phyloP scores from a whole-genome alignment of 805 yeast genomes.

The Peterozyma xylosa region DNA sequence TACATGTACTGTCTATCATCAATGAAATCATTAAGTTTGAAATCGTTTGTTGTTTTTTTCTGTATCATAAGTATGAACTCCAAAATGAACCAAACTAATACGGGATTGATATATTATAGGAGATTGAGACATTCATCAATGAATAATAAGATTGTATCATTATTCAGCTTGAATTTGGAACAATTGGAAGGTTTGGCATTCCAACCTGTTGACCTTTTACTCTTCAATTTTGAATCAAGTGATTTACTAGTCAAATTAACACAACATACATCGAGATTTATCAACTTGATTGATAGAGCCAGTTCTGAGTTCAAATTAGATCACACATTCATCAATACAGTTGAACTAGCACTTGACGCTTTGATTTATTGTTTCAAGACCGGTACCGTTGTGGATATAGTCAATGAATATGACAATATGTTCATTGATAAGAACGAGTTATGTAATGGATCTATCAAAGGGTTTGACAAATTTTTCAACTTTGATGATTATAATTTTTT shows the following conservation, averaged over 20 bases:
- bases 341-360: slow-evolving; percentile 3
- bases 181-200: slow-evolving; percentile 3
- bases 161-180: slow-evolving; percentile 4
- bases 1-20: slow-evolving; percentile 3
- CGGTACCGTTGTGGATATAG: not conserved
- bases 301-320: slow-evolving; percentile 7
- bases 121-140: slow-evolving; percentile 1
- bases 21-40: slow-evolving; percentile 3
- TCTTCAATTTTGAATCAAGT: slow-evolving; percentile 3
- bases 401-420: slow-evolving; percentile 1
- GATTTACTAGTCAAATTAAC: not conserved
- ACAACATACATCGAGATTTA: not conserved
- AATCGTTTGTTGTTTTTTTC: slow-evolving; percentile 1
- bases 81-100: not conserved
- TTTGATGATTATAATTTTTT: slow-evolving; percentile 1
- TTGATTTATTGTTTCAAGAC: slow-evolving; percentile 1
- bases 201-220: not conserved
- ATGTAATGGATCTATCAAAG: not conserved
- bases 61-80: slow-evolving; percentile 2
- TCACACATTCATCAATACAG: slow-evolving; percentile 4
- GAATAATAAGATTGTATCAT: not conserved
- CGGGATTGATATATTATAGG: not conserved
- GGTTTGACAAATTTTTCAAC: slow-evolving; percentile 6
- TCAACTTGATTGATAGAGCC: slow-evolving; percentile 1
- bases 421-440: slow-evolving; percentile 1